A percentile compares a stretch with the other conserved stretches of the same genome.
Conservation (phyloP, 192 early-diverging fungal genomes). For the Coemansia sp. region DNA sequence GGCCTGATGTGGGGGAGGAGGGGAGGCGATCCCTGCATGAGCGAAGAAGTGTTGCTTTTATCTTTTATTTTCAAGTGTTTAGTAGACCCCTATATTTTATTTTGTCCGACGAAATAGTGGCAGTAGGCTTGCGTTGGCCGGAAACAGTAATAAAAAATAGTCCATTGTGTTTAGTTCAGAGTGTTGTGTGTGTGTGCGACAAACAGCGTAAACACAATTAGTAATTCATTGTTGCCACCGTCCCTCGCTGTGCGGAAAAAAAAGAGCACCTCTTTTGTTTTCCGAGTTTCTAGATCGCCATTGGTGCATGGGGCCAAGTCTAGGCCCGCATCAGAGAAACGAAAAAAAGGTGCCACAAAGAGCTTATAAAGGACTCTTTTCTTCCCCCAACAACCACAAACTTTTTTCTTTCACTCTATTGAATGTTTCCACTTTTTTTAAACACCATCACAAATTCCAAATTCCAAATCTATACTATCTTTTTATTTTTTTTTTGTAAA, state of each 20-base stretch:
- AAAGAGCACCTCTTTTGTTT: neutral
- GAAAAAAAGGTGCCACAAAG: neutral
- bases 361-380: neutral
- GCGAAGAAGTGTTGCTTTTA: neutral
- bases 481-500: neutral
- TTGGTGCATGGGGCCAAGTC: neutral
- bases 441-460: no score
- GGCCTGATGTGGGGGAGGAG: neutral
- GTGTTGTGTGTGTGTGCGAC: neutral
- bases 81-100: no score
- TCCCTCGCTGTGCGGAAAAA: neutral
- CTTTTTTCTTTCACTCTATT: neutral
- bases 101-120: no score
- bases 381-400: neutral
- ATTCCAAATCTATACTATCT: neutral
- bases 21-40: neutral
- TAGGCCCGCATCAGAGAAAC: neutral
- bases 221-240: no score
- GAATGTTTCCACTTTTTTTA: neutral
- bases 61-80: neutral
- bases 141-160: neutral
- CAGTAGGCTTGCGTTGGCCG: neutral
- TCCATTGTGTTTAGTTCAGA: neutral
- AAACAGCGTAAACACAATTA: conserved; percentile 1
- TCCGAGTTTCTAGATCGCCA: no score